Evolutionary conservation across 2,329 filamentous ascomycete species (phyloP), one percentile per base, ranked within the genome.

Genomic region (Rachicladosporium sp.): DNA sequence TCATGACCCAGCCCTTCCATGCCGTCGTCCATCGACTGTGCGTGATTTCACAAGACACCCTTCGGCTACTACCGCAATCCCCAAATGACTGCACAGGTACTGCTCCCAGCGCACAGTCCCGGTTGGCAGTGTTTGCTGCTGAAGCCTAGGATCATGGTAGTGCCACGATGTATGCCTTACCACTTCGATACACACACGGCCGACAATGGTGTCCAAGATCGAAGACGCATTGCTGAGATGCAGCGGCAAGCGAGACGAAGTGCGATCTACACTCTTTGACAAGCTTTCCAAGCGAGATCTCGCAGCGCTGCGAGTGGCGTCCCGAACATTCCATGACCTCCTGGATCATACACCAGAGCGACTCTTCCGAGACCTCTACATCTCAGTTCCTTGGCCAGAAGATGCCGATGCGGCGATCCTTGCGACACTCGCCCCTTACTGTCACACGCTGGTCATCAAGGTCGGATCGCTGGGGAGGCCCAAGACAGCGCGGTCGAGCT

Each of bases 401-500:
- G 29, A 36, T 19, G 10, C 31, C 10, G 37, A 39, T 6, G 12
- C 32, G 8, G 23, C 12, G 13, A 36, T 34, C 8, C 30, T 45
- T 19, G 40, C 40, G 13, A 11, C 35, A 9, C 29, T 44, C 10
- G 42, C 40, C 4, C 34, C 43, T 3, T 43, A 44, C 36, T 54
- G 51, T 40, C 38, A 40, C 3, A 40, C 37, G 34, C 32, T 54
- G 29, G 46, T 38, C 8, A 49, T 54, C 36, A 51, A 40, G 4
- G 19, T 53, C 31, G 40, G 35, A 9, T 19, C 15, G 15, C 15
- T 5, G 15, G 5, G 15, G 15, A 19, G 15, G 5, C 10, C 33
- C 13, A 23, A 21, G 6, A 33, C 21, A 27, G 27, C 13, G 9
- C 15, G 8, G 12, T 19, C 13, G 32, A 35, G 15, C 12, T 19